Base-by-base conservation (phyloP, 768 basidiomycete genomes). In the Lentinus tigrinus region DNA sequence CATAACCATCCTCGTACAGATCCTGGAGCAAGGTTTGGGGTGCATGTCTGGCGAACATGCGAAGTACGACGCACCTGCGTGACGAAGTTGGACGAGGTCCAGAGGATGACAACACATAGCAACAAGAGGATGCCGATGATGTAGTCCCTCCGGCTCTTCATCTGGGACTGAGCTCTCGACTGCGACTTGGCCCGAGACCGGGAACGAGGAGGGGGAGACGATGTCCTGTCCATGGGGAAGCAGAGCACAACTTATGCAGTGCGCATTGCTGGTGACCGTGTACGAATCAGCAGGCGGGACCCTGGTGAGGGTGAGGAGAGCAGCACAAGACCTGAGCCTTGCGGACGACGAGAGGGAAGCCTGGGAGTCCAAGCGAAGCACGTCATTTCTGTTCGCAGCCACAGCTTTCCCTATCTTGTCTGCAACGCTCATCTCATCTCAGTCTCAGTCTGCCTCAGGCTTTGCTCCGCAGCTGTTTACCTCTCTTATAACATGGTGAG, bases 51-150 rank as follows among this genome's bases (percentile, higher is more conserved):
- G 21, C 2, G 21, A 46, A 16, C 24, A 23, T 24, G 4, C 21
- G 13, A 23, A 16, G 10, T 13, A 24, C 5, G 43, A 28, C 54
- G 43, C 36, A 87, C 91, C 81, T 93, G 90, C 11, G 89, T 95
- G 39, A 96, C 77, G 67, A 95, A 96, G 71, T 88, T 95, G 47
- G 89, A 90, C 11, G 80, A 74, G 16, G 95, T 96, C 95, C 95
- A 98, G 13, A 97, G 80, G 36, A 91, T 60, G 37, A 93, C 92
- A 50, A 95, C 93, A 19, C 85, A 56, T 2, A 93, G 69, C 21
- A 95, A 81, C 42, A 94, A 75, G 26, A 75, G 74, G 52, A 94
- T 85, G 51, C 93, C 93, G 27, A 83, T 64, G 23, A 73, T 51
- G 67, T 84, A 85, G 57, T 81, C 69, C 26, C 63, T 72, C 47